phyloP scores from a whole-genome alignment of 306 rosid genomes.

The Cercis canadensis region DNA sequence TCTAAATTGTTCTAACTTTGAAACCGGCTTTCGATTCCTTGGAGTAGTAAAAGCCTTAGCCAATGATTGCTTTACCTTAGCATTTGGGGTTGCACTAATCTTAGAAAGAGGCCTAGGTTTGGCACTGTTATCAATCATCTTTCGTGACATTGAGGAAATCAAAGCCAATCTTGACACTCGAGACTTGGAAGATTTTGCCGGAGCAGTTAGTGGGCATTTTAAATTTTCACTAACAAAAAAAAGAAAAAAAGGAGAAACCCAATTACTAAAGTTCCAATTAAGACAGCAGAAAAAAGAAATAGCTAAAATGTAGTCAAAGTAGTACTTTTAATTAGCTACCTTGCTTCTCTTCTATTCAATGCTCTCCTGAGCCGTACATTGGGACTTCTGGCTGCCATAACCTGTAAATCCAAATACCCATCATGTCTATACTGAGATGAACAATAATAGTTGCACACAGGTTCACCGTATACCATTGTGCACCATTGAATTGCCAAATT shows the following conservation, averaged over 20 bases:
- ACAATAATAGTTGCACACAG: too few species aligned
- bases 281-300: neutral
- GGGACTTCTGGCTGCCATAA: slow-evolving; percentile 98
- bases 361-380: slow-evolving; percentile 69
- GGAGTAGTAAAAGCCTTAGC: slow-evolving; percentile 82
- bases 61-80: slow-evolving; percentile 61
- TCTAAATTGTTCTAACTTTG: slow-evolving; percentile 65
- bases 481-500: too few species aligned
- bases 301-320: neutral
- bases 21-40: slow-evolving; percentile 64
- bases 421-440: slow-evolving; percentile 11
- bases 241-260: neutral
- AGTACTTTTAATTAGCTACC: slow-evolving; percentile 45
- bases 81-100: slow-evolving; percentile 63
- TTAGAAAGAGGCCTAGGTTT: slow-evolving; percentile 52
- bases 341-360: slow-evolving; percentile 47
- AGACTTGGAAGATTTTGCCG: slow-evolving; percentile 70
- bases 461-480: too few species aligned
- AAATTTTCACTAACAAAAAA: slow-evolving; percentile 49
- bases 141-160: slow-evolving; percentile 69
- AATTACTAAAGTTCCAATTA: neutral
- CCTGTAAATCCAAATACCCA: slow-evolving; percentile 52
- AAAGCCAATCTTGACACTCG: slow-evolving; percentile 75
- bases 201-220: slow-evolving; percentile 89
- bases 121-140: slow-evolving; percentile 43